Evolutionary conservation across 2,329 filamentous ascomycete species (phyloP).

Genomic region (Colletotrichum sidae): DNA sequence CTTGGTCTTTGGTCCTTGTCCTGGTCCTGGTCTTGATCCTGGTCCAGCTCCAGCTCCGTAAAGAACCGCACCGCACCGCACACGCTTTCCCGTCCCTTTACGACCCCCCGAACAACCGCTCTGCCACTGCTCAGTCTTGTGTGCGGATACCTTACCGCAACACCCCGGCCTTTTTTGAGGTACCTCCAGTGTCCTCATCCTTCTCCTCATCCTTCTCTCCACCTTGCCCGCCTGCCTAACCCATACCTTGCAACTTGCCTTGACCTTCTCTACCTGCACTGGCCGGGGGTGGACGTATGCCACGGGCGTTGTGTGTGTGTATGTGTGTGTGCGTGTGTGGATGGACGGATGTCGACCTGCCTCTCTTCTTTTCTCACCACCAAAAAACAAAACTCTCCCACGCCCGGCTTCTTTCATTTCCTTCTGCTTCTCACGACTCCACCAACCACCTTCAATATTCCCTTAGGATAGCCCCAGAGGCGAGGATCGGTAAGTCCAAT

Average conservation of each 20-base stretch:
- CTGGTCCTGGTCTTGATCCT: too few relatives aligned
- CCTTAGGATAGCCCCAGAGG: conserved; percentile 37
- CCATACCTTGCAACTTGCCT: conserved; percentile 24
- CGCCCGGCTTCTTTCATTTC: conserved; percentile 40
- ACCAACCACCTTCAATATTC: conserved; percentile 48
- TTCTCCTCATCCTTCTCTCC: not conserved
- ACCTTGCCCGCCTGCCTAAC: conserved; percentile 1
- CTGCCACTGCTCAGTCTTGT: conserved; percentile 7
- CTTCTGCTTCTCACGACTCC: conserved; percentile 49
- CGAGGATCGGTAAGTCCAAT: conserved; percentile 37
- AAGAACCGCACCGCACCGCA: too few relatives aligned
- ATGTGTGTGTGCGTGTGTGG: conserved; percentile 18
- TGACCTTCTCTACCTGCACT: conserved; percentile 25
- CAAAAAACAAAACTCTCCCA: conserved; percentile 40
- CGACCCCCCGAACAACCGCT: not conserved
- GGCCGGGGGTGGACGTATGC: conserved; percentile 28
- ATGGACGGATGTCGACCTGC: conserved; percentile 36
- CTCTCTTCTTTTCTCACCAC: conserved; percentile 40
- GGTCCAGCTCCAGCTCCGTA: not conserved
- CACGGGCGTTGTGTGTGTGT: too few relatives aligned
- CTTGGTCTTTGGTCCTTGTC: too few relatives aligned
- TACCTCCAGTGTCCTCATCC: conserved; percentile 2
- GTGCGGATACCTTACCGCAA: conserved; percentile 28
- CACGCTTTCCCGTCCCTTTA: too few relatives aligned
- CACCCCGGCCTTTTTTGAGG: conserved; percentile 21